Conservation (phyloP, 2,329 filamentous ascomycete genomes). For the Fusarium kyushuense region DNA sequence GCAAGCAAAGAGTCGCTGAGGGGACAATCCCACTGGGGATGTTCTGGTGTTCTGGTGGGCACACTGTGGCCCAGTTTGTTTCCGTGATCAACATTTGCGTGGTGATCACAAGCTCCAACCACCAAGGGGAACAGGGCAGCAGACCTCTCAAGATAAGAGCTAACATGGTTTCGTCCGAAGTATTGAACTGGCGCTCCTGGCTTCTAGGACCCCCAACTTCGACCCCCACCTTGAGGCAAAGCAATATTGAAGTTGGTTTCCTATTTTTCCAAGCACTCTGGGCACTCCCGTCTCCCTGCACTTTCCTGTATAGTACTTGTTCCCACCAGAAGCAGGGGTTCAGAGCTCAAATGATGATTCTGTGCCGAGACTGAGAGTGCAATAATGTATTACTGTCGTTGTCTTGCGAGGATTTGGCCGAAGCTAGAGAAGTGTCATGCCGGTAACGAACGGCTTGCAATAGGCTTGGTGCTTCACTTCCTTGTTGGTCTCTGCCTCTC, state of each 20-base stretch:
- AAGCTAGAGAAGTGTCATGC: constrained; percentile 28
- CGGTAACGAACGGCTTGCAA: constrained; percentile 22
- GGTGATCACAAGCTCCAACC: constrained; percentile 14
- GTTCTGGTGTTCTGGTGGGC: constrained; percentile 10
- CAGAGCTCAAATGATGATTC: constrained; percentile 18
- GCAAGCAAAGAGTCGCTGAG: background rate
- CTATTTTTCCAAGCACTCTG: background rate
- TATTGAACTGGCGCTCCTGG: constrained; percentile 4
- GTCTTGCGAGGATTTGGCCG: constrained; percentile 24
- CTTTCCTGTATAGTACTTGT: constrained; percentile 6
- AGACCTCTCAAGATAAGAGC: constrained; percentile 27
- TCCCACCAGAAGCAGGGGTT: constrained; percentile 19
- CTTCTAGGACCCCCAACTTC: constrained; percentile 14
- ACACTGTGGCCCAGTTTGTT: background rate
- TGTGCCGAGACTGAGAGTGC: constrained; percentile 15
- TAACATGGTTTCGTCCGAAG: constrained; percentile 26
- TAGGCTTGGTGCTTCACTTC: constrained; percentile 26
- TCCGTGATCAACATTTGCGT: constrained; percentile 11
- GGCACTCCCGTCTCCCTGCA: constrained; percentile 1
- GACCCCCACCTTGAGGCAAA: constrained; percentile 37
- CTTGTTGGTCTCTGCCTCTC: constrained; percentile 30
- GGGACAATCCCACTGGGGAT: constrained; percentile 7
- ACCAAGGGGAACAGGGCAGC: constrained; percentile 28
- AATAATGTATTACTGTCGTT: constrained; percentile 1
- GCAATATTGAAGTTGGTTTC: constrained; percentile 19